These are phyloP conservation scores for Beauveria sp. DNA, from an alignment of 2,329 filamentous ascomycete genomes.

Conservation along the genomic window DNA sequence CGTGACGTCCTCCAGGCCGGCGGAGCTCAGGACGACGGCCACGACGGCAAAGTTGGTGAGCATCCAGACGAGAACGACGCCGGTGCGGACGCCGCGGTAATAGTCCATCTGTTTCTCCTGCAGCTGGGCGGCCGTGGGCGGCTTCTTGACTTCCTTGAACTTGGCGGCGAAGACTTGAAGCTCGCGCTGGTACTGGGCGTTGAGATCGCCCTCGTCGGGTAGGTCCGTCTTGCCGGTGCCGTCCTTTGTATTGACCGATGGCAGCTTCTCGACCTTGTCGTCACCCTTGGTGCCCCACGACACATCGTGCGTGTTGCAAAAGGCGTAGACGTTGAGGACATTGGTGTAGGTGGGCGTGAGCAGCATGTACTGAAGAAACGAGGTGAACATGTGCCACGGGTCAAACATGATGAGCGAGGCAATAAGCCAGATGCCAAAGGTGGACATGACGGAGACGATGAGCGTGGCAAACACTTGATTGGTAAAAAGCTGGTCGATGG, in stretches of 20 bases:
- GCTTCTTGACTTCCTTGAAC: conserved; percentile 61
- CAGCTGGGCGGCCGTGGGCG: conserved; percentile 44
- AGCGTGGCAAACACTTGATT: conserved; percentile 89
- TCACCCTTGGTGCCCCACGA: conserved; percentile 98
- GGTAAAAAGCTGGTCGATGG: conserved; percentile 65
- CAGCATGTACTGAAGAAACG: conserved; percentile 87
- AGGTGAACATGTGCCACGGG: conserved; percentile 99
- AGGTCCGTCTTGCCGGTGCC: conserved; percentile 89
- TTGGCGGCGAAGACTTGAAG: conserved; percentile 67
- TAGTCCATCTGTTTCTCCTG: conserved; percentile 93
- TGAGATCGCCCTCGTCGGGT: conserved; percentile 88
- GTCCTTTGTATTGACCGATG: conserved; percentile 81
- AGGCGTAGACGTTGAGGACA: conserved; percentile 97
- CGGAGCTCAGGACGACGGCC: conserved; percentile 79
- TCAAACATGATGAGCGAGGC: conserved; percentile 93
- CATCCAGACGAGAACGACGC: conserved; percentile 93
- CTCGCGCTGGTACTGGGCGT: conserved; percentile 89
- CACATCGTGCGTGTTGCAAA: conserved; percentile 97
- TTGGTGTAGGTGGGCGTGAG: conserved; percentile 96
- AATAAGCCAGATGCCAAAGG: conserved; percentile 87
- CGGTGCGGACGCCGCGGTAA: conserved; percentile 90
- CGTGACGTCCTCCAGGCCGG: conserved; percentile 65
- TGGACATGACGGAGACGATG: conserved; percentile 85
- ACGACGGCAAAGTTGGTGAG: conserved; percentile 87
- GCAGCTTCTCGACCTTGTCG: conserved; percentile 87